Percentiles rank a stretch among this genome's conserved stretches.
phyloP scores from a whole-genome alignment of 352 stramenopile genomes.

The Blastocystis sp. region DNA sequence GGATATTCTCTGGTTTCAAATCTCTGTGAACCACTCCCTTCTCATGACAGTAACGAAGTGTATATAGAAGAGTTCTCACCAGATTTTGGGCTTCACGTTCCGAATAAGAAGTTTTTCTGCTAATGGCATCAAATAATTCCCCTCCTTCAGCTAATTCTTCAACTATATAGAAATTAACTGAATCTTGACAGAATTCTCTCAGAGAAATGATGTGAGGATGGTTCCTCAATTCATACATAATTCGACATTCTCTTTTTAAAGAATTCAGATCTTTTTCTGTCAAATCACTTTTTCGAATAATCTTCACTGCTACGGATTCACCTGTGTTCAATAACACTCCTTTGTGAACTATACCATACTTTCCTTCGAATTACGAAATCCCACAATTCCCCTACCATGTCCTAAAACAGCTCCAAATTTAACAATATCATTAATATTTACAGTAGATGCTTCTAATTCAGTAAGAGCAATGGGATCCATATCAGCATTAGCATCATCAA shows the following conservation, averaged over 20 bases:
- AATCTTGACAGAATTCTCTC: constrained; percentile 86
- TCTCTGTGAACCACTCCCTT: constrained; percentile 76
- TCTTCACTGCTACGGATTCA: constrained; percentile 93
- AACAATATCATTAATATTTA: constrained; percentile 1
- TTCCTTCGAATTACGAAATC: neutral
- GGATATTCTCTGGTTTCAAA: constrained; percentile 80
- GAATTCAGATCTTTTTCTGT: constrained; percentile 89
- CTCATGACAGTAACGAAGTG: constrained; percentile 82
- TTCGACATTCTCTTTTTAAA: constrained; percentile 88
- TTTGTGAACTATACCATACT: constrained; percentile 8
- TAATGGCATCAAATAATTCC: constrained; percentile 40
- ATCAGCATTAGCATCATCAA: constrained; percentile 20
- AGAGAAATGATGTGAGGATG: constrained; percentile 88
- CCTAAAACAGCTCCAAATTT: neutral
- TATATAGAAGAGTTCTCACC: constrained; percentile 78
- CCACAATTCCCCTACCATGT: neutral
- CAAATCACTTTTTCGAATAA: constrained; percentile 94
- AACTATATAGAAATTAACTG: constrained; percentile 92
- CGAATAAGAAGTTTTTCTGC: constrained; percentile 72
- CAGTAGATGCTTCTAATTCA: neutral
- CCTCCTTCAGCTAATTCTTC: constrained; percentile 80
- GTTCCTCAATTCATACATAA: constrained; percentile 87
- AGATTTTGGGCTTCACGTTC: constrained; percentile 80
- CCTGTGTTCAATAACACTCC: neutral
- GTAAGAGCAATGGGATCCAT: constrained; percentile 1